Conservation (phyloP, 108 stramenopile genomes). For the Schizochytrium sp. region DNA sequence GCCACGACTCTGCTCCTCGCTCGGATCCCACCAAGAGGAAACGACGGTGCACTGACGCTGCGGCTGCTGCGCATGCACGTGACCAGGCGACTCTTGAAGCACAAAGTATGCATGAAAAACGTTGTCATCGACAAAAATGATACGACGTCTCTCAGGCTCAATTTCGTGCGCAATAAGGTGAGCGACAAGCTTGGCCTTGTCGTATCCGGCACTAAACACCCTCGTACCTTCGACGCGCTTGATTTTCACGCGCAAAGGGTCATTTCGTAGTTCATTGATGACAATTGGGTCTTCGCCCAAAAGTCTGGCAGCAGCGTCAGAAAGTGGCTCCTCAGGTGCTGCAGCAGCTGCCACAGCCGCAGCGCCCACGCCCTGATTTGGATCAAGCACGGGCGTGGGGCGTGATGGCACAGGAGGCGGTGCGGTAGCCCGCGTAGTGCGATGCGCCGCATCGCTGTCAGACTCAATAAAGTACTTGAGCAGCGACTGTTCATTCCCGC, state of each 20-base stretch:
- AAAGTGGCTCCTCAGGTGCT: background rate
- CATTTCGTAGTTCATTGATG: background rate
- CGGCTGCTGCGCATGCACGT: background rate
- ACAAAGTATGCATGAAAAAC: background rate
- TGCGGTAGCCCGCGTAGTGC: too few species aligned
- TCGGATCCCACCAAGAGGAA: slow-evolving; percentile 8
- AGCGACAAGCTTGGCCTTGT: background rate
- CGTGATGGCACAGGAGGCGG: too few species aligned
- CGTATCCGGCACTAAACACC: background rate
- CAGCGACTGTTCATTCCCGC: background rate
- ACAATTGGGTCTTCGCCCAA: background rate
- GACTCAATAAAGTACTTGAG: background rate
- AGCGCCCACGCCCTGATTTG: too few species aligned
- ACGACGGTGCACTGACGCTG: background rate
- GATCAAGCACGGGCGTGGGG: too few species aligned
- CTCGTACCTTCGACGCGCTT: background rate
- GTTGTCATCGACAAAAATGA: background rate
- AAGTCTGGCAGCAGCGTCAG: too few species aligned
- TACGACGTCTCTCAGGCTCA: background rate
- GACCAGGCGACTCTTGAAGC: background rate
- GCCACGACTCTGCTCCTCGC: slow-evolving; percentile 13
- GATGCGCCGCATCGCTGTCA: too few species aligned
- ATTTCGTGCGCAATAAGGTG: background rate
- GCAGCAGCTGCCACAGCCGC: background rate
- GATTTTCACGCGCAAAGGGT: background rate